Evolutionary conservation across 148 eudicot genomes (phyloP).

Genomic region (Heliosperma pusillum): DNA sequence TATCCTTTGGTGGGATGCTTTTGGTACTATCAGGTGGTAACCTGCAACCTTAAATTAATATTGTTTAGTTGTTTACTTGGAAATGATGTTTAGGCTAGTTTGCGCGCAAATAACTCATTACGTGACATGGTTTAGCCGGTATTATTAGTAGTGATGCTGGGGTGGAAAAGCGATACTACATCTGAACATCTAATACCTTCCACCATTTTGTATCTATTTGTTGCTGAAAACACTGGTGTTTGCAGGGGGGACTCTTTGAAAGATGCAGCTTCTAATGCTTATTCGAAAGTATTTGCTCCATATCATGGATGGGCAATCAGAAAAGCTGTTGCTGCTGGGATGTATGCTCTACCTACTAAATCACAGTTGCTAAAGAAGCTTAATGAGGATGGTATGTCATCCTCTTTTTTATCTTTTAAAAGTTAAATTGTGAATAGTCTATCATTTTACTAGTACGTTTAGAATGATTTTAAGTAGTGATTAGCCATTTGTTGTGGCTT

Average conservation of each 20-base stretch:
- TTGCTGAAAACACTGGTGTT: neutral
- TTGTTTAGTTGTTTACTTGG: neutral
- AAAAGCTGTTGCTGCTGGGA: constrained; percentile 94
- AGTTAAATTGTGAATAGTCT: too few species aligned
- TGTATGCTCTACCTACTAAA: constrained; percentile 95
- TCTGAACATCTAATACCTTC: neutral
- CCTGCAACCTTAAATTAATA: neutral
- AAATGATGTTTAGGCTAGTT: neutral
- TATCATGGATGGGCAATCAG: constrained; percentile 96
- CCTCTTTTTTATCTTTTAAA: neutral
- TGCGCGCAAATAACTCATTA: neutral
- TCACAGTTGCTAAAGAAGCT: constrained; percentile 69
- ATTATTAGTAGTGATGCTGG: neutral
- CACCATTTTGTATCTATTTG: neutral
- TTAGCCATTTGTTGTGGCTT: neutral
- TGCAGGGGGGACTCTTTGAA: constrained; percentile 68
- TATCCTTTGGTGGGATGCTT: neutral
- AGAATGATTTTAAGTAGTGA: neutral
- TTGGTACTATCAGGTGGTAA: neutral
- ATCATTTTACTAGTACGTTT: too few species aligned
- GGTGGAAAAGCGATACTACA: neutral
- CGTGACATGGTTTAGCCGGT: neutral
- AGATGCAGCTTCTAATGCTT: constrained; percentile 84
- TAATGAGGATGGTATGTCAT: constrained; percentile 82
- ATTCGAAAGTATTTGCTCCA: constrained; percentile 87